phyloP scores from a whole-genome alignment of 106 monocot genomes.

The Xerophyta viscosa region DNA sequence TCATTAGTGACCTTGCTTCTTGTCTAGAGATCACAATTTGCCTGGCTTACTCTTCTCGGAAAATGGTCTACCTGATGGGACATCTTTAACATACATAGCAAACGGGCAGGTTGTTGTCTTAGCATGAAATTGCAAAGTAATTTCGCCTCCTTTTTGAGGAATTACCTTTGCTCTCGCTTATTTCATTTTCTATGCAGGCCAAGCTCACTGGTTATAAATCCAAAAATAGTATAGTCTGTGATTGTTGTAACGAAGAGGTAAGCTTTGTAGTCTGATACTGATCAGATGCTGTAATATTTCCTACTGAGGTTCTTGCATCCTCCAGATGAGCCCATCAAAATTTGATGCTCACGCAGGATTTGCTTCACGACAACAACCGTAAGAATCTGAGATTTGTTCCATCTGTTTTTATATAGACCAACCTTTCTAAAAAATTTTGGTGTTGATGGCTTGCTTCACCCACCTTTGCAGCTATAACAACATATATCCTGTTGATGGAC shows the following conservation, averaged over 20 bases:
- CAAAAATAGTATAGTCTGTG: conserved; percentile 42
- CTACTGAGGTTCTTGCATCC: background rate
- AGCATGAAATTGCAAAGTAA: background rate
- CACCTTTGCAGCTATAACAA: conserved; percentile 49
- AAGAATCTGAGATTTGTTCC: conserved; percentile 7
- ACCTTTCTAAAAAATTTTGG: background rate
- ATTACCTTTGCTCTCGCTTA: background rate
- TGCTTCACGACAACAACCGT: conserved; percentile 38
- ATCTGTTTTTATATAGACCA: background rate
- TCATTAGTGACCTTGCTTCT: too few relatives aligned
- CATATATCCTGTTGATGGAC: conserved; percentile 54
- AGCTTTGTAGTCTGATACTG: background rate
- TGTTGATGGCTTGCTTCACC: conserved; percentile 2
- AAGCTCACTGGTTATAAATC: conserved; percentile 43
- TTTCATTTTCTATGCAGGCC: conserved; percentile 23
- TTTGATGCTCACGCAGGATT: conserved; percentile 65
- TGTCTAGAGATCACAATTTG: conserved; percentile 34
- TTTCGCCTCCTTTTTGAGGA: background rate
- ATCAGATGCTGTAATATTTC: background rate
- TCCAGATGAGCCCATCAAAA: conserved; percentile 44
- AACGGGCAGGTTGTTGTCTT: conserved; percentile 37
- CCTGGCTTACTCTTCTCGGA: conserved; percentile 42
- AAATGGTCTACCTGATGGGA: conserved; percentile 48
- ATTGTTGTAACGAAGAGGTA: conserved; percentile 45
- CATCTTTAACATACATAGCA: conserved; percentile 30